These are phyloP conservation scores for Chondrostereum purpureum DNA, from an alignment of 1,284 basidiomycete species.

Conservation along the genomic window DNA sequence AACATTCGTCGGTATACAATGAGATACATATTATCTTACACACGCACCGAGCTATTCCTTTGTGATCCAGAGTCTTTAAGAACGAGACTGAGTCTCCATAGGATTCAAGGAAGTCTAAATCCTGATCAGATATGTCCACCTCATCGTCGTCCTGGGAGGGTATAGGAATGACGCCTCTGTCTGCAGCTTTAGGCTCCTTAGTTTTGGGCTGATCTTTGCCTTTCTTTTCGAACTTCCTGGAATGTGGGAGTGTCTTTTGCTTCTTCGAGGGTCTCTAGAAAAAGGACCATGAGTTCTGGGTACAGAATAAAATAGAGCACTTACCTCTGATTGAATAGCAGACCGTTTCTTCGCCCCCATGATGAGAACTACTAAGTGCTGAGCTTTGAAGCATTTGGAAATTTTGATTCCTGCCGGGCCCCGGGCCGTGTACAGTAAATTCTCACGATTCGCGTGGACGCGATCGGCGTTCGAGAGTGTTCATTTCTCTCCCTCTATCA, in stretches of 20 bases:
- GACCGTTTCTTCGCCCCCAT: background rate
- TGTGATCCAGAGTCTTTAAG: conserved; percentile 56
- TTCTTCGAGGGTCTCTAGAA: conserved; percentile 33
- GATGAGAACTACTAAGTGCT: too few species aligned
- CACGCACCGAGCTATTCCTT: conserved; percentile 64
- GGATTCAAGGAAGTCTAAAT: conserved; percentile 52
- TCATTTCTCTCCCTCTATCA: too few species aligned
- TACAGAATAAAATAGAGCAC: background rate
- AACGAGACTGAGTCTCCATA: conserved; percentile 55
- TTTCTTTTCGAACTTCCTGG: conserved; percentile 11
- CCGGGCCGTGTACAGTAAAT: too few species aligned
- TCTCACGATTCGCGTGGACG: too few species aligned
- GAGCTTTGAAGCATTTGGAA: too few species aligned
- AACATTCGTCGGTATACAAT: too few species aligned
- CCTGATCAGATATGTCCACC: conserved; percentile 54
- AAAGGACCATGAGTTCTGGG: background rate
- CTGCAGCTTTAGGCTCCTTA: conserved; percentile 49
- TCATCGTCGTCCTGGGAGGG: conserved; percentile 42
- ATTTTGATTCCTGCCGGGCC: background rate
- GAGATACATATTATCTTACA: too few species aligned
- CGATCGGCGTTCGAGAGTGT: too few species aligned
- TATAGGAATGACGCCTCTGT: conserved; percentile 57
- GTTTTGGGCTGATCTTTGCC: conserved; percentile 26
- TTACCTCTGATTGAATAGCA: background rate
- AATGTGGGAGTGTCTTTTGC: conserved; percentile 32